These are phyloP conservation scores for Podospora pseudocomata DNA, from an alignment of 495 filamentous ascomycete species.

Conservation along the genomic window DNA sequence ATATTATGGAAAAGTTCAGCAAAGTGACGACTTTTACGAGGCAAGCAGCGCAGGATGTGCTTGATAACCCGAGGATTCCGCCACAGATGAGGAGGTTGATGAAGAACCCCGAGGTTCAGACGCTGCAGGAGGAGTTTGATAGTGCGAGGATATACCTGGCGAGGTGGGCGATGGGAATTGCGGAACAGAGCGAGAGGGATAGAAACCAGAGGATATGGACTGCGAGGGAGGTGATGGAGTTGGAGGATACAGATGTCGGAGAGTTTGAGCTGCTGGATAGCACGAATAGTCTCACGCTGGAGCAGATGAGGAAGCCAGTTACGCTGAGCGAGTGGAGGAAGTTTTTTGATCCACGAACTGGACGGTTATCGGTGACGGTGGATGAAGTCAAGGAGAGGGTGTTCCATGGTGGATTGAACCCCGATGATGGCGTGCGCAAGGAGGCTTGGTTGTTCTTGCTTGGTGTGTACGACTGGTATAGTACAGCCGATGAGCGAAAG, in stretches of 20 bases:
- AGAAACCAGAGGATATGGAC: constrained; percentile 84
- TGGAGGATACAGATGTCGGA: constrained; percentile 89
- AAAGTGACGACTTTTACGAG: constrained; percentile 95
- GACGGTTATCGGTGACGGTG: constrained; percentile 68
- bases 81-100: constrained; percentile 81
- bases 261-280: constrained; percentile 92
- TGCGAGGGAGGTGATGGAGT: constrained; percentile 83
- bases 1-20: constrained; percentile 87
- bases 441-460: constrained; percentile 95
- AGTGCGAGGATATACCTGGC: constrained; percentile 91
- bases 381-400: constrained; percentile 95
- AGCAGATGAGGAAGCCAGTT: constrained; percentile 71
- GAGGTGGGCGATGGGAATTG: constrained; percentile 97
- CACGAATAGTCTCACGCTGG: constrained; percentile 65
- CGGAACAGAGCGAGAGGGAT: constrained; percentile 90
- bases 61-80: constrained; percentile 83
- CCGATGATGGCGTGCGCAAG: constrained; percentile 87
- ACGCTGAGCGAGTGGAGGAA: constrained; percentile 80
- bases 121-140: constrained; percentile 93
- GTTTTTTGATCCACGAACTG: constrained; percentile 74
- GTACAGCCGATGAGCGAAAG: constrained; percentile 72
- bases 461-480: constrained; percentile 88
- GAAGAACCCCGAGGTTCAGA: constrained; percentile 92
- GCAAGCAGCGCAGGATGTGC: constrained; percentile 83
- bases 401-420: constrained; percentile 89